A percentile compares a stretch with the other conserved stretches of the same genome.
These are phyloP conservation scores for Thinopyrum elongatum DNA, from an alignment of 176 grass and related monocot species.

Conservation along the genomic window DNA sequence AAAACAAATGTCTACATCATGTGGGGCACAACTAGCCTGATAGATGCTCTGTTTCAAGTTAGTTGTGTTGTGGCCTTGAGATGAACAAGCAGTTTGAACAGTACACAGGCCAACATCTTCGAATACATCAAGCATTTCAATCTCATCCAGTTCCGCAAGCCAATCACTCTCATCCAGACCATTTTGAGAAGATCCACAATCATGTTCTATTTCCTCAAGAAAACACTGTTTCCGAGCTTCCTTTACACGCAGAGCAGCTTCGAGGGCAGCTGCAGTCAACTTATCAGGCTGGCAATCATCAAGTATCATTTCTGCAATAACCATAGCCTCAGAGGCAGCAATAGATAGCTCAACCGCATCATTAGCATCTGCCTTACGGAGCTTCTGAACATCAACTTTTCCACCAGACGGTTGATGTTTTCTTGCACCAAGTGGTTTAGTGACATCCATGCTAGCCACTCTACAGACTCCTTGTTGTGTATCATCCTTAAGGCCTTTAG, in stretches of 20 bases:
- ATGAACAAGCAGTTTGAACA: constrained; percentile 33
- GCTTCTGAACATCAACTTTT: constrained; percentile 40
- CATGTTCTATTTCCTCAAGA: constrained; percentile 35
- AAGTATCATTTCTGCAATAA: constrained; percentile 66
- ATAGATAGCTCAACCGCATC: constrained; percentile 83
- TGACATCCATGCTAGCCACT: constrained; percentile 24
- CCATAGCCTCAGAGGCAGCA: constrained; percentile 92
- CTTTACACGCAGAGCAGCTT: constrained; percentile 73
- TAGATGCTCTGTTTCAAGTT: constrained; percentile 20
- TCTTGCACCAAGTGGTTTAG: constrained; percentile 32
- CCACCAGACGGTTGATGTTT: not conserved
- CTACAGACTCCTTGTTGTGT: not conserved
- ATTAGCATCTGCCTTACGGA: constrained; percentile 48
- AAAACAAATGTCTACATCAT: constrained; percentile 30
- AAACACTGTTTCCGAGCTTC: constrained; percentile 58
- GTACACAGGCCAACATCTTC: constrained; percentile 71
- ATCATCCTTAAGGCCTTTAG: constrained; percentile 18
- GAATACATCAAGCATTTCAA: constrained; percentile 55
- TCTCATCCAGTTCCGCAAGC: constrained; percentile 62
- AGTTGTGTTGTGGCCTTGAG: constrained; percentile 14
- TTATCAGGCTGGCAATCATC: constrained; percentile 32
- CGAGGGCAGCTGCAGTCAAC: constrained; percentile 40
- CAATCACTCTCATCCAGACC: constrained; percentile 53
- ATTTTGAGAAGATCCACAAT: constrained; percentile 33
- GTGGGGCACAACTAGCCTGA: constrained; percentile 19